Conservation (phyloP, 305 asterid genomes). For the Fraxinus ornus region DNA sequence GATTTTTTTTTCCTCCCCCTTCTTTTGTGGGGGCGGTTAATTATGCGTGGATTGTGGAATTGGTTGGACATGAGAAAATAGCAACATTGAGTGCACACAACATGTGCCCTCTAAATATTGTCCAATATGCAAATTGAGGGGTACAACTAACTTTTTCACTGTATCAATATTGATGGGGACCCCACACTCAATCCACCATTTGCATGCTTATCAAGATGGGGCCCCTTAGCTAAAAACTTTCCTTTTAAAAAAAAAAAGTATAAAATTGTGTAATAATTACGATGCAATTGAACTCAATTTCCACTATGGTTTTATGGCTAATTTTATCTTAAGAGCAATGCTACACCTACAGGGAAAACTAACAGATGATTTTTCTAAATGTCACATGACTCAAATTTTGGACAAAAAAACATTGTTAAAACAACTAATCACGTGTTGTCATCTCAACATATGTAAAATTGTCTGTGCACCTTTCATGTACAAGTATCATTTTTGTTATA, state of each 20-base stretch:
- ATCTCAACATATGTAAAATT: too few relatives aligned
- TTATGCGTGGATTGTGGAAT: constrained; percentile 63
- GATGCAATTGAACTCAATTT: background rate
- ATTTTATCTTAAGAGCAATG: too few relatives aligned
- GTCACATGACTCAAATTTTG: too few relatives aligned
- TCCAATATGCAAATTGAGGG: constrained; percentile 19
- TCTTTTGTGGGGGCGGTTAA: too few relatives aligned
- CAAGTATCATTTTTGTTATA: too few relatives aligned
- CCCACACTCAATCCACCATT: constrained; percentile 19
- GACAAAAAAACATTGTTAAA: too few relatives aligned
- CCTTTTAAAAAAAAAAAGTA: background rate
- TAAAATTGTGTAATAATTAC: background rate
- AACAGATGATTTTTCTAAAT: too few relatives aligned
- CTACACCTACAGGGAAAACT: too few relatives aligned
- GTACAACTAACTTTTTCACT: constrained; percentile 34
- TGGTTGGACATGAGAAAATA: constrained; percentile 51
- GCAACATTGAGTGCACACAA: background rate
- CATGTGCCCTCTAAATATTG: background rate
- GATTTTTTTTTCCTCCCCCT: too few relatives aligned
- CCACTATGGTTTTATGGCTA: background rate
- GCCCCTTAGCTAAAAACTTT: constrained; percentile 3
- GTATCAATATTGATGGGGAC: constrained; percentile 13
- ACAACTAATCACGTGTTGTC: too few relatives aligned
- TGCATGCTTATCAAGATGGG: constrained; percentile 32
- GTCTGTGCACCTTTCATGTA: too few relatives aligned